Base-by-base conservation (phyloP, 345 rosid species). In the Populus deltoides region DNA sequence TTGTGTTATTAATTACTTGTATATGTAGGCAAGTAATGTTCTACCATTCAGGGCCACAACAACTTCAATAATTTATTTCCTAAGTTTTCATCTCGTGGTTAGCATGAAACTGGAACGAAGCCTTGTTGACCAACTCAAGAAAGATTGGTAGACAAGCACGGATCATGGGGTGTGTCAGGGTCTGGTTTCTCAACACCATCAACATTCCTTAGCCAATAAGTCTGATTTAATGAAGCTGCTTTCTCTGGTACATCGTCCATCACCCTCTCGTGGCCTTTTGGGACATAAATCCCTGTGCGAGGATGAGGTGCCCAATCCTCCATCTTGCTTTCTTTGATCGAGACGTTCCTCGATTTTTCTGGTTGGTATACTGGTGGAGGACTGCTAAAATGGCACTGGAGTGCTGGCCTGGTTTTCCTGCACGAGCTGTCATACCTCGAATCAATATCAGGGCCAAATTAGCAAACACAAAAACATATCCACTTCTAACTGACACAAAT, bases 231-330 rank as follows among this genome's bases (percentile, higher is more conserved):
- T 25, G 86, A 82, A 24, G 94, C 94, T 9, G 92, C 90, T 18
- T 51, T 72, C 17, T 72, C 85, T 1, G 94, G 92, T 5, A 92
- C 89, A 43, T 82, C 94, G 0, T 87, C 85, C 89, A 92, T 85
- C 79, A 88, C 90, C 85, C 85, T 45, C 69, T 92, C 94, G 3
- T 88, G 89, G 25, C 97, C 92, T 69, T 80, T 75, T 0, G 97
- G 97, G 27, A 81, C 80, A 74, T 87, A 92, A 74, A 90, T 92
- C 65, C 92, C 97, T 6, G 86, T 85, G 17, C 89, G 92, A 36
- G 94, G 94, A 75, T 90, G 89, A 24, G 97, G 97, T 36, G 86
- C 77, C 97, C 97, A 90, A 24, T 62, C 29, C 39, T 57, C 71
- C 53, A 0, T 51, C 66, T 74, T 66, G 25, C 68, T 41, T 13